A percentile compares a stretch with the other conserved stretches of the same genome.
These are phyloP conservation scores for Mucor velutinosus DNA, from an alignment of 371 early-diverging fungal species.

Conservation along the genomic window DNA sequence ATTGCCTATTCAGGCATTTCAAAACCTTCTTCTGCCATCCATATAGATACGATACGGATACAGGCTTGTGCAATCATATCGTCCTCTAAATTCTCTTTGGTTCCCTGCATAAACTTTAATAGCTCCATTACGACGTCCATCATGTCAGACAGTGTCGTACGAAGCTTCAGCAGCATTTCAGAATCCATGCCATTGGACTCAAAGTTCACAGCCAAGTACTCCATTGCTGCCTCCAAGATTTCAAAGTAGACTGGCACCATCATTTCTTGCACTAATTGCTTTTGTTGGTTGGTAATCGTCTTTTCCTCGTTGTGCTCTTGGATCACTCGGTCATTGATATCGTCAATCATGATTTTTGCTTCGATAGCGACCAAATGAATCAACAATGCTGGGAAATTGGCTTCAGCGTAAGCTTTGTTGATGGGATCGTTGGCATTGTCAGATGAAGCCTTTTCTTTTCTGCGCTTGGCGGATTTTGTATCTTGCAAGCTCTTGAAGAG, in stretches of 20 bases:
- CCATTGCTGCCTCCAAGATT: constrained; percentile 50
- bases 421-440: constrained; percentile 6
- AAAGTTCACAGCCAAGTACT: constrained; percentile 28
- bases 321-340: constrained; percentile 37
- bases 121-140: constrained; percentile 50
- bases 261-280: constrained; percentile 30
- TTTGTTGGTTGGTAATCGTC: constrained; percentile 14
- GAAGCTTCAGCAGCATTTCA: constrained; percentile 43
- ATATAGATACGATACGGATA: constrained; percentile 42
- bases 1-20: constrained; percentile 28
- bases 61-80: constrained; percentile 48
- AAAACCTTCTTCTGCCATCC: constrained; percentile 52
- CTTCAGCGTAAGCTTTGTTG: constrained; percentile 21
- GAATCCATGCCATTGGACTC: constrained; percentile 39
- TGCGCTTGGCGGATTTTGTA: constrained; percentile 26
- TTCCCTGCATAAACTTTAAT: constrained; percentile 37
- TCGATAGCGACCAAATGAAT: constrained; percentile 54
- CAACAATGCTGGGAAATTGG: constrained; percentile 47
- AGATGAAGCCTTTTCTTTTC: constrained; percentile 24
- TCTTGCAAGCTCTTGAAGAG: constrained; percentile 36
- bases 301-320: constrained; percentile 24
- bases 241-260: constrained; percentile 52
- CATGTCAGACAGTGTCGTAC: constrained; percentile 40
- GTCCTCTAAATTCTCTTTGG: constrained; percentile 30
- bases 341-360: constrained; percentile 54